These are phyloP conservation scores for Eucalyptus polyanthemos DNA, from an alignment of 345 rosid species.

Conservation along the genomic window DNA sequence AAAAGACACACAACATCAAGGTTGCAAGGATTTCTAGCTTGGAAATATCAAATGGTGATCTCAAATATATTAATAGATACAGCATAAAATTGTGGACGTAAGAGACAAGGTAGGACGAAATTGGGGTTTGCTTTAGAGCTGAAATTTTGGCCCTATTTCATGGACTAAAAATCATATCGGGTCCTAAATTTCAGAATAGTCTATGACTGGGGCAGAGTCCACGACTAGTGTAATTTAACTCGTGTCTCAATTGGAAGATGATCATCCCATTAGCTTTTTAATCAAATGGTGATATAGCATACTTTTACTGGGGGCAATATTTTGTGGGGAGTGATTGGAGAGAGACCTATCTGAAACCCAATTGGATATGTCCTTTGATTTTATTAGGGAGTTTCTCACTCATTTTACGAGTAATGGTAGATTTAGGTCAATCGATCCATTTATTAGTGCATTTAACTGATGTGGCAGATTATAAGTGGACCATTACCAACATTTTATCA, in stretches of 20 bases:
- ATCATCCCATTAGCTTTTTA: no score
- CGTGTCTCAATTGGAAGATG: no score
- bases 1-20: background rate
- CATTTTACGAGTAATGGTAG: no score
- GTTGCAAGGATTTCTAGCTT: background rate
- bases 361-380: no score
- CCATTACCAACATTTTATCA: background rate
- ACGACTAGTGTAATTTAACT: background rate
- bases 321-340: no score
- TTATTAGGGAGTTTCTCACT: no score
- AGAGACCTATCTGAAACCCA: no score
- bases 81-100: background rate
- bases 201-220: background rate
- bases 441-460: background rate
- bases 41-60: background rate
- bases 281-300: no score
- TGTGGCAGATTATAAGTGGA: background rate
- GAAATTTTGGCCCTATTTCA: background rate
- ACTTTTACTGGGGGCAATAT: no score
- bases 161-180: background rate
- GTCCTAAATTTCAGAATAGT: background rate
- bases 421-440: background rate
- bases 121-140: background rate
- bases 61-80: background rate
- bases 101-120: background rate